These are phyloP conservation scores for Colletotrichum liriopes DNA, from an alignment of 2,329 filamentous ascomycete genomes.

Conservation along the genomic window DNA sequence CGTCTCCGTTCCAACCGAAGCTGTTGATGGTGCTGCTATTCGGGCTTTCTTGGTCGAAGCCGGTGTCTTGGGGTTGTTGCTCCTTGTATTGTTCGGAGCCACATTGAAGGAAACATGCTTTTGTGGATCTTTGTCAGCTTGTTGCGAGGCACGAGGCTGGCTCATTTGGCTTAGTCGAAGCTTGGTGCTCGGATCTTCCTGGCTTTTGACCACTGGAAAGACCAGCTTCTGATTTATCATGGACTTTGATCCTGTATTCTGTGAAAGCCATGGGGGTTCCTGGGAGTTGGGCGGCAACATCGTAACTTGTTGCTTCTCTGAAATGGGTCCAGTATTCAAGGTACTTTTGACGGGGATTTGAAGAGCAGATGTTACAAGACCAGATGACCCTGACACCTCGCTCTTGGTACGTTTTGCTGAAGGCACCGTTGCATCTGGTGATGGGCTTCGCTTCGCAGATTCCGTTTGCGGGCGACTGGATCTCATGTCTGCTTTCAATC, in stretches of 20 bases:
- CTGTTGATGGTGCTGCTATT: conserved; percentile 37
- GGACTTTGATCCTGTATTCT: conserved; percentile 23
- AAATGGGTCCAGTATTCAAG: background rate
- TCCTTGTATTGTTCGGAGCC: conserved; percentile 25
- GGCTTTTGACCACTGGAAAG: conserved; percentile 85
- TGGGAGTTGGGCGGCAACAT: conserved; percentile 26
- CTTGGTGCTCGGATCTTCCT: conserved; percentile 75
- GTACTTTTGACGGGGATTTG: background rate
- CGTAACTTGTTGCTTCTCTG: conserved; percentile 6
- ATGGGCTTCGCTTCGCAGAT: conserved; percentile 19
- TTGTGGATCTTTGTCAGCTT: conserved; percentile 40
- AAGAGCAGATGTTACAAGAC: background rate
- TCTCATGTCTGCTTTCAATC: conserved; percentile 25
- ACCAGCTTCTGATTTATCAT: conserved; percentile 63
- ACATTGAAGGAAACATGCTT: conserved; percentile 56
- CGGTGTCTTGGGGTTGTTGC: conserved; percentile 34
- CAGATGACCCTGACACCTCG: background rate
- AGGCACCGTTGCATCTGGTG: conserved; percentile 8
- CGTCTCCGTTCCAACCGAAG: conserved; percentile 31
- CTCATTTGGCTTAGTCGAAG: conserved; percentile 75
- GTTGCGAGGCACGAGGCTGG: conserved; percentile 21
- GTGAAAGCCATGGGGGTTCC: conserved; percentile 23
- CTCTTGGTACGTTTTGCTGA: conserved; percentile 24
- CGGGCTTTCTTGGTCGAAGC: conserved; percentile 20
- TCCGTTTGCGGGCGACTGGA: background rate